phyloP scores from a whole-genome alignment of 768 basidiomycete species.

The Suillus paluster region DNA sequence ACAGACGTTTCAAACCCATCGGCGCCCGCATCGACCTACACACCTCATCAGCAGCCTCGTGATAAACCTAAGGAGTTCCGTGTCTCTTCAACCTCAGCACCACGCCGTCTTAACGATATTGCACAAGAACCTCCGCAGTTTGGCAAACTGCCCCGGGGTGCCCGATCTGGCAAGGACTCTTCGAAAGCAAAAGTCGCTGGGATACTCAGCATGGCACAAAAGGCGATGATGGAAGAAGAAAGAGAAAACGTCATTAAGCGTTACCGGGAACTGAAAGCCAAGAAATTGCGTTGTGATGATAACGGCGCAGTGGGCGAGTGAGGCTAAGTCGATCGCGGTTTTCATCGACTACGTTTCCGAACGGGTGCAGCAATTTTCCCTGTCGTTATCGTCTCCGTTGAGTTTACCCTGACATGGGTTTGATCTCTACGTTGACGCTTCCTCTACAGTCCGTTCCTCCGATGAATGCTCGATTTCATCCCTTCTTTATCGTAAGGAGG shows the following conservation, averaged over 20 bases:
- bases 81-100: constrained; percentile 53
- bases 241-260: constrained; percentile 68
- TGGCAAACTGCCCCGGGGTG: constrained; percentile 57
- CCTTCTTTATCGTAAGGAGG: not conserved
- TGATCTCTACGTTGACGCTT: constrained; percentile 1
- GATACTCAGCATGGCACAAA: constrained; percentile 75
- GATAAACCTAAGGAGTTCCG: constrained; percentile 51
- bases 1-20: constrained; percentile 18
- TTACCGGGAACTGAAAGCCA: constrained; percentile 72
- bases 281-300: constrained; percentile 32
- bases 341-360: not conserved
- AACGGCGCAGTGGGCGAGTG: constrained; percentile 15
- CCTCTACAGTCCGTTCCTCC: not conserved
- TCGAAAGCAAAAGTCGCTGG: constrained; percentile 41
- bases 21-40: constrained; percentile 19
- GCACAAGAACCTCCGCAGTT: constrained; percentile 70
- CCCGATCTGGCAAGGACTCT: constrained; percentile 25
- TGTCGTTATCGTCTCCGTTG: not conserved
- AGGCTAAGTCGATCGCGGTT: constrained; percentile 9
- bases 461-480: not conserved
- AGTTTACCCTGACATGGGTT: not conserved
- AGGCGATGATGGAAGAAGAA: constrained; percentile 76
- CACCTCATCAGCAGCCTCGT: constrained; percentile 17
- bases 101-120: constrained; percentile 72
- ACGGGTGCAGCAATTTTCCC: not conserved